phyloP scores from a whole-genome alignment of 257 asterid species.

The Avicennia marina region DNA sequence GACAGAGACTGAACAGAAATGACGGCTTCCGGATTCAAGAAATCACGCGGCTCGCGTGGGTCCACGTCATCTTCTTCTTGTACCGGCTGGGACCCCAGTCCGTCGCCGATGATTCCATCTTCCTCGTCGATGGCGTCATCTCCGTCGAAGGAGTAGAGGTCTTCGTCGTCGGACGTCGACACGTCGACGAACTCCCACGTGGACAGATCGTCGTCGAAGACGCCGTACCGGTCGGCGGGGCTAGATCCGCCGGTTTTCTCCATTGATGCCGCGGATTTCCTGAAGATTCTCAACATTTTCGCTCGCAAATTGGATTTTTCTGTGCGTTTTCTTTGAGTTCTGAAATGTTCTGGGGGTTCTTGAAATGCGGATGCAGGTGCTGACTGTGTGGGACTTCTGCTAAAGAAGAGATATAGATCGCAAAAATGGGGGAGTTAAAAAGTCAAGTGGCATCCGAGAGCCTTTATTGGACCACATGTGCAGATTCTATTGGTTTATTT shows the following conservation, averaged over 20 bases:
- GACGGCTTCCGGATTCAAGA: constrained; percentile 10
- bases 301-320: background rate
- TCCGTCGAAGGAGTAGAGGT: constrained; percentile 40
- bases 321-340: background rate
- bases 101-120: background rate
- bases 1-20: constrained; percentile 24
- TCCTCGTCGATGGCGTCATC: constrained; percentile 24
- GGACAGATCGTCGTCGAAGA: constrained; percentile 43
- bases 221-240: constrained; percentile 24
- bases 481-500: constrained; percentile 29
- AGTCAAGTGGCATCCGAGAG: constrained; percentile 21
- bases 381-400: background rate
- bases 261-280: constrained; percentile 34
- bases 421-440: background rate
- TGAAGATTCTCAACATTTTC: constrained; percentile 40
- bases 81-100: background rate
- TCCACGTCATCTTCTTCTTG: constrained; percentile 14
- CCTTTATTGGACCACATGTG: constrained; percentile 12
- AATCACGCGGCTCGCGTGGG: constrained; percentile 7
- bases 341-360: background rate
- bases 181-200: constrained; percentile 75
- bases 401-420: background rate
- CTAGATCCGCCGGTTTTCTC: constrained; percentile 30
- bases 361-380: background rate
- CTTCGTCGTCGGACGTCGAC: constrained; percentile 55